Base-by-base conservation (phyloP, 2,329 filamentous ascomycete species). In the Aotearoamyces nothofagi region DNA sequence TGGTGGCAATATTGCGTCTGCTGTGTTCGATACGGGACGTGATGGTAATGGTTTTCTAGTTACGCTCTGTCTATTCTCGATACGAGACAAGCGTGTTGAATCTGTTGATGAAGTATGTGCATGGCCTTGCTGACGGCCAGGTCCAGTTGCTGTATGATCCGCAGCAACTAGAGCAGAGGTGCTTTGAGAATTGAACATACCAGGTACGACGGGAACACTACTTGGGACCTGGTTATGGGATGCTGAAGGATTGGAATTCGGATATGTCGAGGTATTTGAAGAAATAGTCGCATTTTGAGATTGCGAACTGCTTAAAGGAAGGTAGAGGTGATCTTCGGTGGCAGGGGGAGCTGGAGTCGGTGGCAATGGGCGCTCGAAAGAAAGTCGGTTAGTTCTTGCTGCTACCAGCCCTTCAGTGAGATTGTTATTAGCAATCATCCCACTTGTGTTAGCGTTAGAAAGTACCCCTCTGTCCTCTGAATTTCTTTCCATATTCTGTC, bases 31-130 rank as follows among this genome's bases (percentile, higher is more conserved):
- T n/a, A 46, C 40, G n/a, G n/a, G n/a, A n/a, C n/a, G n/a, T n/a
- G n/a, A n/a, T 14, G 62, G 60, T 9, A 70, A 39, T 14, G 66
- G 65, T 42, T 71, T 72, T 35, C 66, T 55, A 28, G 53, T 51
- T 23, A 66, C 52, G 17, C 55, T 52, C 30, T 54, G 56, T n/a
- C 48, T 51, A 13, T 57, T 57, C 32, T 59, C 54, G 9, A 59
- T 34, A 17, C 34, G 42, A 28, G 38, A 19, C 26, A 27, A 30
- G 16, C 42, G 38, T 20, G 28, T 40, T 24, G 37, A 41, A 25
- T 41, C 43, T 36, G 27, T 24, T 14, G 41, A 41, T 11, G 25
- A 30, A 15, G 37, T 38, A 7, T 35, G 22, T 17, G 23, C 26
- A 33, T 46, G n/a, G n/a, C n/a, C n/a, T n/a, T n/a, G n/a, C n/a